Conservation (phyloP, 2,329 filamentous ascomycete genomes). For the Aspergillus versicolor region DNA sequence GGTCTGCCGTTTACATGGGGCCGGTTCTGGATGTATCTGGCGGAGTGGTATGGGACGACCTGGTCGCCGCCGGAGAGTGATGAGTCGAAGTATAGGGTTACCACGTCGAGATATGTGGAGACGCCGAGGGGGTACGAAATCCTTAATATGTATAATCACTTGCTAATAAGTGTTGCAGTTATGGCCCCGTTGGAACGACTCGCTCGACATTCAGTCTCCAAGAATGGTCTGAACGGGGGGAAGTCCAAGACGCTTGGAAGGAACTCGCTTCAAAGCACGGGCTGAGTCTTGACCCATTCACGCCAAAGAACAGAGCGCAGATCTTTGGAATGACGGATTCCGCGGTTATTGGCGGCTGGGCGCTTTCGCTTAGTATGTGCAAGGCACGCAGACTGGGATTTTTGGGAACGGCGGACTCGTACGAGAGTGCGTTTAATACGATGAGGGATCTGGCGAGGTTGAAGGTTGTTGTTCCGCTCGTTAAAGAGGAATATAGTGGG, state of each 20-base stretch:
- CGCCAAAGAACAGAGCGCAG: not conserved
- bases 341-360: constrained; percentile 17
- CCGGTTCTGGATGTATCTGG: constrained; percentile 49
- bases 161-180: constrained; percentile 14
- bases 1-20: constrained; percentile 49
- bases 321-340: constrained; percentile 17
- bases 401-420: constrained; percentile 17
- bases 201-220: not conserved
- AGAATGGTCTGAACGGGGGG: constrained; percentile 48
- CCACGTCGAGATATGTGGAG: constrained; percentile 24
- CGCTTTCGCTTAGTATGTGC: constrained; percentile 18
- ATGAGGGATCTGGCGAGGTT: constrained; percentile 14
- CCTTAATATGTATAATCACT: too few species aligned
- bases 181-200: not conserved
- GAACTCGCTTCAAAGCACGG: constrained; percentile 35
- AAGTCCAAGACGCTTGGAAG: constrained; percentile 37
- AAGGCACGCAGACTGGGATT: constrained; percentile 18
- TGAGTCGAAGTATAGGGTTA: constrained; percentile 19
- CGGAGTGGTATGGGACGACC: constrained; percentile 44
- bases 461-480: not conserved
- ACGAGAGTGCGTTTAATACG: constrained; percentile 9
- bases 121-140: constrained; percentile 40
- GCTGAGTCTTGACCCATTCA: constrained; percentile 22
- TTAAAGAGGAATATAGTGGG: too few species aligned
- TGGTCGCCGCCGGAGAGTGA: constrained; percentile 33